These are phyloP conservation scores for Pontederia crassipes DNA, from an alignment of 176 grass and related monocot species.

Conservation along the genomic window DNA sequence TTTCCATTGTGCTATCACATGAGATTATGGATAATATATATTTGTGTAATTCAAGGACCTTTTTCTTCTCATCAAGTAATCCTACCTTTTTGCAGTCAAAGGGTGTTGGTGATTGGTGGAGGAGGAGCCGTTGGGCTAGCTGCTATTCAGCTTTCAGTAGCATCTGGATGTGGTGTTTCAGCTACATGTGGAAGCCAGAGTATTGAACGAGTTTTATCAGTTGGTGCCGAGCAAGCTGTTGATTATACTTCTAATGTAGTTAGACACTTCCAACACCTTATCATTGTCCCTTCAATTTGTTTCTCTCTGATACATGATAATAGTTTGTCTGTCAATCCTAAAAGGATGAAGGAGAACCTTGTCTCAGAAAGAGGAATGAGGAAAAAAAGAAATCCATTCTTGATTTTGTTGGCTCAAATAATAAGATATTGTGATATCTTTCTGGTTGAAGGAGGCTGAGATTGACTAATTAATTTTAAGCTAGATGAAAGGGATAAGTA, in stretches of 20 bases:
- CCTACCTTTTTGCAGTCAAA: slow-evolving; percentile 48
- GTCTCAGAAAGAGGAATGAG: too few species aligned
- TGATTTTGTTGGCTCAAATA: too few species aligned
- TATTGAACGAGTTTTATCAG: slow-evolving; percentile 45
- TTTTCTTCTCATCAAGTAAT: background rate
- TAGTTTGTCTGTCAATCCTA: background rate
- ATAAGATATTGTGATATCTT: too few species aligned
- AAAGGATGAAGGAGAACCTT: too few species aligned
- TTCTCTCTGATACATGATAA: background rate
- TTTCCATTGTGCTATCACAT: too few species aligned
- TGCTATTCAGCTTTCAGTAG: slow-evolving; percentile 69
- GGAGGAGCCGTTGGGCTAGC: slow-evolving; percentile 86
- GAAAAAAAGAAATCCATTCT: too few species aligned
- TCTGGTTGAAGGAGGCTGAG: too few species aligned
- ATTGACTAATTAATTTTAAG: too few species aligned
- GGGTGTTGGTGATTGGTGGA: slow-evolving; percentile 82
- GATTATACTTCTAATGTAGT: slow-evolving; percentile 82
- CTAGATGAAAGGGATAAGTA: too few species aligned
- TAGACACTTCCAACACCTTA: background rate
- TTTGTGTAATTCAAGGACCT: background rate
- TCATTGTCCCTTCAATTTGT: background rate
- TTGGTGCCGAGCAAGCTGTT: slow-evolving; percentile 88
- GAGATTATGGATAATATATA: too few species aligned
- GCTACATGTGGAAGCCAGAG: slow-evolving; percentile 80
- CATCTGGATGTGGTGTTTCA: slow-evolving; percentile 61